Evolutionary conservation across 2,329 filamentous ascomycete genomes (phyloP), one percentile per base, ranked within the genome.

Genomic region (Alternaria postmessia): DNA sequence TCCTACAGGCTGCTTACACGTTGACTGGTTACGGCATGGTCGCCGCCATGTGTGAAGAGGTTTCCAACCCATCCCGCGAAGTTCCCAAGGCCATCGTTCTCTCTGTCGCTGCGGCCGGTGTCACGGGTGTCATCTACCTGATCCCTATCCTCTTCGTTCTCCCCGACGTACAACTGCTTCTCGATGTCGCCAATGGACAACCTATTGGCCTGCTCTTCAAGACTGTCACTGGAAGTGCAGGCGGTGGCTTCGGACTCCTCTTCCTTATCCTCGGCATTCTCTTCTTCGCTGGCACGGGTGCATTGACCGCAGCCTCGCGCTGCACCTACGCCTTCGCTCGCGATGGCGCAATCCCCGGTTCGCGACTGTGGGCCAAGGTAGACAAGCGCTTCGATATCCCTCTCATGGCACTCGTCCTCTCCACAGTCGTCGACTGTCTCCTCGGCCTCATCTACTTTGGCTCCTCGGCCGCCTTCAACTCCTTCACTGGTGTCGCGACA

Each of bases 361-460:
- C 89, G 64, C 81, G 82, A 26, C 76, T 91, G 11, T 93, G 89
- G 89, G 84, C 84, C 51, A 82, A 82, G 46, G 89, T 93, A 43
- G 87, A 91, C 78, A 83, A 82, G 61, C 82, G 80, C 3, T 84
- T 92, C 51, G 88, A 89, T 58, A 88, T 94, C 55, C 91, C 92
- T 0, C 80, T 94, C 1, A 88, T 84, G 82, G 90, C 88, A 1
- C 83, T 94, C 7, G 80, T 88, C 3, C 82, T 94, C 2, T 92
- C 90, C 0, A 89, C 90, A 0, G 72, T 83, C 0, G 86, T 94
- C 43, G 88, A 91, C 75, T 90, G 87, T 66, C 79, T 93, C 11
- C 83, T 94, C 0, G 91, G 91, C 0, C 83, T 91, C 65, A 93
- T 94, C 76, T 94, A 92, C 80, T 92, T 94, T 65, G 91, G 91